phyloP scores from a whole-genome alignment of 345 rosid species.

The Rubroshorea leprosula region DNA sequence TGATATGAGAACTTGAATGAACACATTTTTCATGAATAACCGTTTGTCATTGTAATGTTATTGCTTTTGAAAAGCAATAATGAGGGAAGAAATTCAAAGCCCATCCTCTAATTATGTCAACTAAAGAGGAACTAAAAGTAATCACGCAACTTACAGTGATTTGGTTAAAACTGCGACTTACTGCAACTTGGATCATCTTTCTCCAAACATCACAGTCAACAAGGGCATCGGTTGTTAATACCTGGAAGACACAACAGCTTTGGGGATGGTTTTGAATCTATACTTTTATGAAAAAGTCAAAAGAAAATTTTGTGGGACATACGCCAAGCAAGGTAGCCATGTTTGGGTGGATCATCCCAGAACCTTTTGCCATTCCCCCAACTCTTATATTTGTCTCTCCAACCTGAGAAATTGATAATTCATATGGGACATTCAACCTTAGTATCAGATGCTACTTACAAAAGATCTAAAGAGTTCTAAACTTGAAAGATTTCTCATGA shows the following conservation, averaged over 20 bases:
- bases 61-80: too few relatives aligned
- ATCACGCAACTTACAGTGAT: slow-evolving; percentile 59
- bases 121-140: slow-evolving; percentile 10
- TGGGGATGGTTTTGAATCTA: slow-evolving; percentile 10
- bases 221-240: slow-evolving; percentile 79
- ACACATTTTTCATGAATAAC: too few relatives aligned
- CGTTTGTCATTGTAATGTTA: too few relatives aligned
- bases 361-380: slow-evolving; percentile 99
- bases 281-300: neutral
- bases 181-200: slow-evolving; percentile 80
- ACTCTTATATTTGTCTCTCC: slow-evolving; percentile 60
- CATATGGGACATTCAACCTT: neutral
- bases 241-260: slow-evolving; percentile 42
- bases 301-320: slow-evolving; percentile 31
- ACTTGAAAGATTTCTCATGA: neutral
- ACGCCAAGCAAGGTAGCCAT: slow-evolving; percentile 98
- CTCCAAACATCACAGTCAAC: slow-evolving; percentile 88
- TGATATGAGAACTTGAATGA: too few relatives aligned
- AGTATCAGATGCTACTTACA: neutral
- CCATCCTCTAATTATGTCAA: neutral
- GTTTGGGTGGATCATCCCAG: slow-evolving; percentile 98
- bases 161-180: slow-evolving; percentile 92
- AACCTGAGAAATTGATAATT: slow-evolving; percentile 42
- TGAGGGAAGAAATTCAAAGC: neutral
- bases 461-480: slow-evolving; percentile 1